Evolutionary conservation across 768 basidiomycete species (phyloP).

Genomic region (Russula griseocarnosa): DNA sequence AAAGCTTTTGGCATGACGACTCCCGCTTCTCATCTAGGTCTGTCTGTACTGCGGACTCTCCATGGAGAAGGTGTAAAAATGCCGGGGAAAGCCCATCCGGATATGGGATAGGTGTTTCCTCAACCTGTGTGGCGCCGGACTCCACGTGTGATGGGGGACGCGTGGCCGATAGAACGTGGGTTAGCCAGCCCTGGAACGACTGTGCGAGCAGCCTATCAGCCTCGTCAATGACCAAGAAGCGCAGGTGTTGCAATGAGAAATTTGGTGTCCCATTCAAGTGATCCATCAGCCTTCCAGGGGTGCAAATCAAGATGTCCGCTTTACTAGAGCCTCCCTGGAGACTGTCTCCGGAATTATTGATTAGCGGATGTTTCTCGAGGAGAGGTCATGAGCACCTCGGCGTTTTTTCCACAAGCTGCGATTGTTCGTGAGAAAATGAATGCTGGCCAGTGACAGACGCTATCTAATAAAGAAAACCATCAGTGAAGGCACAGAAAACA

Average conservation of each 20-base stretch:
- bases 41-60: constrained; percentile 40
- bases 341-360: constrained; percentile 37
- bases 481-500: neutral
- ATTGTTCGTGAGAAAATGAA: constrained; percentile 89
- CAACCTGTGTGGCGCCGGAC: neutral
- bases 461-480: constrained; percentile 37
- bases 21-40: constrained; percentile 56
- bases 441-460: constrained; percentile 91
- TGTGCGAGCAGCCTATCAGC: constrained; percentile 94
- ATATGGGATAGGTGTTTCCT: constrained; percentile 26
- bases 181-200: constrained; percentile 95
- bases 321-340: constrained; percentile 83
- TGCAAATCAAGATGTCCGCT: constrained; percentile 92
- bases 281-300: constrained; percentile 92
- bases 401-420: constrained; percentile 63
- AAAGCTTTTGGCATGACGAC: constrained; percentile 83
- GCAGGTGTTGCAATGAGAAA: constrained; percentile 89
- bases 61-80: constrained; percentile 44
- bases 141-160: constrained; percentile 34
- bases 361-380: neutral
- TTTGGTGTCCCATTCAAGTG: constrained; percentile 85
- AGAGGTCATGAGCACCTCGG: constrained; percentile 41
- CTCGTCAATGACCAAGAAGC: constrained; percentile 97
- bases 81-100: constrained; percentile 63
- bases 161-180: constrained; percentile 75